Conservation (phyloP, 495 filamentous ascomycete genomes). For the Xylaria flabelliformis region DNA sequence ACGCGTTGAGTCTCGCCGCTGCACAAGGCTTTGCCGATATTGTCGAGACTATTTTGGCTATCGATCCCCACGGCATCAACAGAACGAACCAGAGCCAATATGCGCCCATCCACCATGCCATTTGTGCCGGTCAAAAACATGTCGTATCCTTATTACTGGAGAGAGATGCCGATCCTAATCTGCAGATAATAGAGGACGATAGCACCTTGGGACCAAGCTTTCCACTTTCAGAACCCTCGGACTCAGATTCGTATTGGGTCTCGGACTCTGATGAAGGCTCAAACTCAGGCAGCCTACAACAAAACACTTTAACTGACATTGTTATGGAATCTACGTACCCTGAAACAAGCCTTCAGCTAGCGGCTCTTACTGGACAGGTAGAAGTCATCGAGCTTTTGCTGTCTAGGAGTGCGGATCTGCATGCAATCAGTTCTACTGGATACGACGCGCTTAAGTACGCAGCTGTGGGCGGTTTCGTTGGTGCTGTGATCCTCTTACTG, state of each 20-base stretch:
- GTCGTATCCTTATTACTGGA: background rate
- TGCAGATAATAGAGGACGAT: background rate
- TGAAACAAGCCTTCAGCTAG: background rate
- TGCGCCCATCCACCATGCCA: conserved; percentile 1
- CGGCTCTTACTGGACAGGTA: conserved; percentile 5
- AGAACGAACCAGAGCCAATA: background rate
- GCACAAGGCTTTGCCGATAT: background rate
- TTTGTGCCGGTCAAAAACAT: conserved; percentile 1
- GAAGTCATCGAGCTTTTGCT: conserved; percentile 1
- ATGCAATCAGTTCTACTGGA: background rate
- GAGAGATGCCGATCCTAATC: background rate
- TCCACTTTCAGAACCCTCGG: background rate
- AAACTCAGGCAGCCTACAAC: background rate
- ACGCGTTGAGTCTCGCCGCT: background rate
- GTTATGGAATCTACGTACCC: background rate
- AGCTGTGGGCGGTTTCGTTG: conserved; percentile 2
- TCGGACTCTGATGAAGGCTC: background rate
- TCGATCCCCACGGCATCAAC: background rate
- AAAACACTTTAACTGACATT: background rate
- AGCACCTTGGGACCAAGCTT: background rate
- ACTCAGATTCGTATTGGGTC: background rate
- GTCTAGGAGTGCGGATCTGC: conserved; percentile 1
- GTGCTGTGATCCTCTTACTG: background rate
- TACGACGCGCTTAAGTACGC: conserved; percentile 5
- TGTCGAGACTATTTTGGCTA: background rate